Base-by-base conservation (phyloP, 1,284 basidiomycete genomes). In the Coniophora puteana region DNA sequence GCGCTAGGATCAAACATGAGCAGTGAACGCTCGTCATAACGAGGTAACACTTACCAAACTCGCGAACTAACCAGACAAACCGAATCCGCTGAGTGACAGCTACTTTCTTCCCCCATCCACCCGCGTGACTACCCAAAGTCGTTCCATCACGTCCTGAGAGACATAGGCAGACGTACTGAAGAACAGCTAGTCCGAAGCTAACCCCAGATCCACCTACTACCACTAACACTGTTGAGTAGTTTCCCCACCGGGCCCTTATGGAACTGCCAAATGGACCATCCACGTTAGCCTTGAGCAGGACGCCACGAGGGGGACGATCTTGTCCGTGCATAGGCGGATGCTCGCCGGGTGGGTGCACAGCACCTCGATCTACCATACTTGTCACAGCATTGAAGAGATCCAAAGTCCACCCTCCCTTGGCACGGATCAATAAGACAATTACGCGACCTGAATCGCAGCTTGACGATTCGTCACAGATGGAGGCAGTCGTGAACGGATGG, bases 11-110 rank as follows among this genome's bases (percentile, higher is more conserved):
- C 12, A 27, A 14, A 20, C 8, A 35, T 38, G 13, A 34, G 14
- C 7, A 52, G 4, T 18, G 10, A 8, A 10, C 31, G 33, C 10
- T 13, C 13, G 16, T 12, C 10, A 31, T 24, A 4, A n/a, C n/a
- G n/a, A n/a, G n/a, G n/a, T 8, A 30, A n/a, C 7, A 70, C 78
- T 59, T 44, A 86, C 86, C 75, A 55, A 84, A 90, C 57, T 93
- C 90, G 38, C 88, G 71, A 36, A 90, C 71, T 36, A 93, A 74
- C 91, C 91, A 93, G 3, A 93, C 76, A 50, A 93, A 90, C 18
- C 89, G 72, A 0, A 92, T 73, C 2, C 88, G 72, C 28, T 61
- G 67, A 2, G 77, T 79, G 44, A 67, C 65, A 50, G 74, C 78
- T 8, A 61, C 61, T 30, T 65, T 67, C 33, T 63, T 53, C 5